Base-by-base conservation (phyloP, 1,284 basidiomycete genomes). In the Tetrapyrgos nigripes region DNA sequence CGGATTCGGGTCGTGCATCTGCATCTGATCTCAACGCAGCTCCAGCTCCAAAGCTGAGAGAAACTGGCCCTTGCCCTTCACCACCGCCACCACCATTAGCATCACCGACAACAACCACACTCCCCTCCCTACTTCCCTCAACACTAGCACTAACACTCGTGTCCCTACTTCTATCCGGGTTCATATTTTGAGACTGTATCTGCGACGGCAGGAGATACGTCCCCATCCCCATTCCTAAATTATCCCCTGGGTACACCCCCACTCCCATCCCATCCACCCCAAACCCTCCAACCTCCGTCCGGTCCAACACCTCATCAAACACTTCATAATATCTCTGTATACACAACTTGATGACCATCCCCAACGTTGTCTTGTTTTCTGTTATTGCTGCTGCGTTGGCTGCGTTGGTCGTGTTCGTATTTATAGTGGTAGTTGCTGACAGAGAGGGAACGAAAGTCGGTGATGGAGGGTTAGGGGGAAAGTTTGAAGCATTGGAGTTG, bases 261-360 rank as follows among this genome's bases (percentile, higher is more conserved):
- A 21, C 21, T 35, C 14, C 48, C 24, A 45, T 44, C 48, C 50
- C 47, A 31, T 48, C 11, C 14, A 24, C 19, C 33, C 24, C 35
- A 33, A n/a, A 21, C 29, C 44, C 23, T 23, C 24, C 19, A 85
- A 63, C 85, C 65, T 92, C 90, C 55, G 79, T 82, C 19, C 86
- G 82, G 72, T 92, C 92, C 58, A 71, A 75, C 19, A 88, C 73
- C 64, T 93, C 90, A 67, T 94, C 92, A 67, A 94, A 94, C 31
- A 94, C 78, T 70, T 94, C 93, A 70, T 89, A 93, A 70, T 93
- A 94, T 45, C 85, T 83, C 66, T 91, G 83, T 57, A 94, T 93
- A 72, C 91, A 93, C 35, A 92, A 74, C 66, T 88, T 87, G 70
- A 94, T 77, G 50, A 94, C 76, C 54, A 81, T 79, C 3, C 92